Evolutionary conservation across 1,139 yeast species (phyloP), one percentile per base, ranked within the genome.

Genomic region (Taphrina confusa): DNA sequence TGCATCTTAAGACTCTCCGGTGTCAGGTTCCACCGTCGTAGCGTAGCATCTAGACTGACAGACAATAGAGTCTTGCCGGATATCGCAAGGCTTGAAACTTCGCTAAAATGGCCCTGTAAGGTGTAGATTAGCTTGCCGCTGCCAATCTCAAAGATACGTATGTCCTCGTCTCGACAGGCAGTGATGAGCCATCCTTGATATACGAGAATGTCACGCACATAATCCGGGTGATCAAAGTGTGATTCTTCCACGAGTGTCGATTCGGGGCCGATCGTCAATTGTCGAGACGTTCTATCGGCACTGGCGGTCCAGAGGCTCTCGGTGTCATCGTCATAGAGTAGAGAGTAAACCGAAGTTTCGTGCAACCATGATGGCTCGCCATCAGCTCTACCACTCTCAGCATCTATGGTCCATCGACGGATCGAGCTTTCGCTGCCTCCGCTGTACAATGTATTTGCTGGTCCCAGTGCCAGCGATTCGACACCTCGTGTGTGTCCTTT

Each of bases 111-210:
- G 8, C 61, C 61, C 14, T 58, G 31, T 9, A 58, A 25, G 14
- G 33, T 34, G 25, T 36, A 25, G 12, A 42, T 25, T 31, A 58
- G 40, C 25, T 51, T 42, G 11, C 61, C 61, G 18, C 37, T 42
- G 11, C 44, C 60, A 30, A 58, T 52, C 20, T 58, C 55, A 22
- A 44, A 58, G 14, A 58, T 16, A 14, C 61, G 51, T 4, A 58
- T 34, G n/a, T 44, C 46, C 23, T 58, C 61, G 27, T 58, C 61
- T 14, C 61, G 61, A 27, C 61, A 58, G 23, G 61, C 61, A 11
- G 61, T 58, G n/a, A 58, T 44, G 22, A 46, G 27, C 6, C 39
- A 27, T 12, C 45, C 27, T 22, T 42, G 28, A 14, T 42, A 30
- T 5, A 58, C 22, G 18, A 52, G 23, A 27, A 44, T 25, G 46